These are phyloP conservation scores for Brassica incana DNA, from an alignment of 345 rosid species.

Conservation along the genomic window DNA sequence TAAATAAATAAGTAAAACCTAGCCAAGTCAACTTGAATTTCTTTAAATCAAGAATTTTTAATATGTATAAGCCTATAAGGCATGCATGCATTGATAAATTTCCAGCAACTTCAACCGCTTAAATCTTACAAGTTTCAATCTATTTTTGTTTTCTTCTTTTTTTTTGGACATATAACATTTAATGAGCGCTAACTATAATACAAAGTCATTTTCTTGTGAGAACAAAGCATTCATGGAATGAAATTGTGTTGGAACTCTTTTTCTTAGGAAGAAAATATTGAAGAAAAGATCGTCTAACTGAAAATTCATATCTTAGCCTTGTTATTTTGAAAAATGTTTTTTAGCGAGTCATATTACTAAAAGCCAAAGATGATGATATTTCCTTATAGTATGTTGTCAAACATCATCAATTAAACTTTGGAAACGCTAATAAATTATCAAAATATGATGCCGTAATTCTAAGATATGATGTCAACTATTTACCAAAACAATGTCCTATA, in stretches of 20 bases:
- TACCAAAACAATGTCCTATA: neutral
- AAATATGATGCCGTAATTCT: slow-evolving; percentile 19
- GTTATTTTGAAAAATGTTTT: neutral
- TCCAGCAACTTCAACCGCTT: slow-evolving; percentile 33
- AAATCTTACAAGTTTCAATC: neutral
- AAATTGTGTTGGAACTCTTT: neutral
- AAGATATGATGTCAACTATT: neutral
- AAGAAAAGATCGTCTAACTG: neutral
- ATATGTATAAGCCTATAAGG: neutral
- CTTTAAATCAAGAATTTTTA: neutral
- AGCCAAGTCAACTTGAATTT: slow-evolving; percentile 26
- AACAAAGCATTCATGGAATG: slow-evolving; percentile 4
- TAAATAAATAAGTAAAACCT: neutral
- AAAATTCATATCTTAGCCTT: neutral
- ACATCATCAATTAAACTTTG: neutral
- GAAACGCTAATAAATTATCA: neutral
- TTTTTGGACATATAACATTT: neutral
- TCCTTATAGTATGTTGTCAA: neutral
- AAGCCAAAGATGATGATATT: neutral
- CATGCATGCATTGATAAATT: slow-evolving; percentile 29
- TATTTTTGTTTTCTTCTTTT: neutral
- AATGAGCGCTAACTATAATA: slow-evolving; percentile 5
- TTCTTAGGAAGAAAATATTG: neutral
- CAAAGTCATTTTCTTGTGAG: neutral
- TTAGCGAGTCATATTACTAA: slow-evolving; percentile 1